Evolutionary conservation across 257 asterid genomes (phyloP).

Genomic region (Rauvolfia tetraphylla): DNA sequence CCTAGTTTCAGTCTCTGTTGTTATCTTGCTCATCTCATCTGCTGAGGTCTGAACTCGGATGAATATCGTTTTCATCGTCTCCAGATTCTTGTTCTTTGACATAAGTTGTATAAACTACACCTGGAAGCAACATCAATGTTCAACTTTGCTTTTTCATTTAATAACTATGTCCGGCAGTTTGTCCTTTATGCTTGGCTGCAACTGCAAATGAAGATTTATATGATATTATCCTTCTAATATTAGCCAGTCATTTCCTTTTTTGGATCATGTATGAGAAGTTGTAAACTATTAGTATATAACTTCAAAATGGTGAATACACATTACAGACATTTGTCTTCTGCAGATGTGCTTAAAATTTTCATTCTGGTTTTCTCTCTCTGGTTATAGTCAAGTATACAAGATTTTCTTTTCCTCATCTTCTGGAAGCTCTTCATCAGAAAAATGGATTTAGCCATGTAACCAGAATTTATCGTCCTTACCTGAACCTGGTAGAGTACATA

Average conservation of each 20-base stretch:
- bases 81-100: not conserved
- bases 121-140: not conserved
- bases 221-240: not conserved
- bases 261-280: not conserved
- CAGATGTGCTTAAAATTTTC: not conserved
- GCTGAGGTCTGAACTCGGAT: conserved; percentile 1
- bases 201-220: not conserved
- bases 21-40: not conserved
- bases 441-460: not conserved
- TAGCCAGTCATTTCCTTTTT: not conserved
- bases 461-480: not conserved
- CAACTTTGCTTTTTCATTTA: not conserved
- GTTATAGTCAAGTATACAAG: not conserved
- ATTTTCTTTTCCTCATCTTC: not conserved
- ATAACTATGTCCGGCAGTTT: conserved; percentile 19
- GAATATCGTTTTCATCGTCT: conserved; percentile 14
- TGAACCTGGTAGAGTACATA: not conserved
- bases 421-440: not conserved
- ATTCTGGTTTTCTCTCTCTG: not conserved
- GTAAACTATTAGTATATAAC: not conserved
- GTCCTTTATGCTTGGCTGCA: not conserved
- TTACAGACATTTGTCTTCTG: conserved; percentile 19
- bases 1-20: too few relatives aligned
- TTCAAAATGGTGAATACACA: not conserved
- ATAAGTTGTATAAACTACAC: not conserved